These are phyloP conservation scores for Allium cepa DNA, from an alignment of 106 monocot species.

Conservation along the genomic window DNA sequence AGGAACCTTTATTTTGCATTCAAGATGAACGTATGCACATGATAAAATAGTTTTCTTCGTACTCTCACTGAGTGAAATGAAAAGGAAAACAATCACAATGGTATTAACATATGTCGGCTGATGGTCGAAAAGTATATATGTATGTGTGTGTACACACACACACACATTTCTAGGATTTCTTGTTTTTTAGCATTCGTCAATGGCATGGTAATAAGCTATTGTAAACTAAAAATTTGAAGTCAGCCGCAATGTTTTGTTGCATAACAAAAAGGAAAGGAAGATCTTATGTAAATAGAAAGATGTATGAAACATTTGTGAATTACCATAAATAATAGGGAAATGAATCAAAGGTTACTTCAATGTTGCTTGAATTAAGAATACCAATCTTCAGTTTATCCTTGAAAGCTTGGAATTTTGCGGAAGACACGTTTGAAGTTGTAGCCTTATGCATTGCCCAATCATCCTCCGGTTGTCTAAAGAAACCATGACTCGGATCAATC, in stretches of 20 bases:
- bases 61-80: conserved; percentile 12
- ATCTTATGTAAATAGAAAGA: not conserved
- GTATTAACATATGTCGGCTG: too few relatives aligned
- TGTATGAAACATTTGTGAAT: not conserved
- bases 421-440: conserved; percentile 20
- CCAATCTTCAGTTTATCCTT: conserved; percentile 63
- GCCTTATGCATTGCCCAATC: conserved; percentile 34
- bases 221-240: not conserved
- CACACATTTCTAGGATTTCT: not conserved
- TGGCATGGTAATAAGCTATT: not conserved
- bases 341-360: conserved; percentile 66
- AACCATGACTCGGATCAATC: conserved; percentile 35
- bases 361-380: conserved; percentile 57
- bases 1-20: conserved; percentile 19
- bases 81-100: not conserved
- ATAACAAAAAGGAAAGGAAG: not conserved
- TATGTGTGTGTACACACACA: not conserved
- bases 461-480: conserved; percentile 46
- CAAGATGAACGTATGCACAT: conserved; percentile 21
- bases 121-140: not conserved
- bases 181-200: not conserved
- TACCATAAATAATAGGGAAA: conserved; percentile 97
- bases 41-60: conserved; percentile 21
- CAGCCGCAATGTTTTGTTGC: not conserved
- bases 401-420: conserved; percentile 51